Percentiles rank a stretch among this genome's conserved stretches.
Evolutionary conservation across 2,329 filamentous ascomycete species (phyloP).

Genomic region (Cercospora sp.): DNA sequence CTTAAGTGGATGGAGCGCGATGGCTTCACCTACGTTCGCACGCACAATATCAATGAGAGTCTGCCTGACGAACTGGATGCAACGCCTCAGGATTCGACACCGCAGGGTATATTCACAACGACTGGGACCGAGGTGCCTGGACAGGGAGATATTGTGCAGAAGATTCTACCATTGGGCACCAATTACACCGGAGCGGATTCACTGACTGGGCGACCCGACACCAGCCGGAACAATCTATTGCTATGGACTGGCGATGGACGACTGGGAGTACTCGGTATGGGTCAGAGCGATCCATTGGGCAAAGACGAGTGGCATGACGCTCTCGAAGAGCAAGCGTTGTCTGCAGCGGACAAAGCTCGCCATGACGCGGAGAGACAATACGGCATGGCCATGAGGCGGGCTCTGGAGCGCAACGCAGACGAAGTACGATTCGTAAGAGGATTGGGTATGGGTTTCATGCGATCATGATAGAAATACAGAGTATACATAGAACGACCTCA

Average conservation of each 20-base stretch:
- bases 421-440: conserved; percentile 73
- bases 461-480: conserved; percentile 4
- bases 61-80: conserved; percentile 5
- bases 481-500: background rate
- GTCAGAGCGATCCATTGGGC: conserved; percentile 39
- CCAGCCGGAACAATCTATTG: conserved; percentile 64
- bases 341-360: conserved; percentile 49
- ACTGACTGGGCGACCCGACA: conserved; percentile 27
- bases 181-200: background rate
- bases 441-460: conserved; percentile 53
- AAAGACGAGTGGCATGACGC: conserved; percentile 40
- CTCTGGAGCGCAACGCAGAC: conserved; percentile 74
- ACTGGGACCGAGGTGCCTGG: conserved; percentile 31
- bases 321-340: conserved; percentile 45
- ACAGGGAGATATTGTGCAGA: conserved; percentile 72
- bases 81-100: conserved; percentile 22
- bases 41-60: conserved; percentile 58
- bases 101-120: conserved; percentile 32
- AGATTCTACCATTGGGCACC: conserved; percentile 62
- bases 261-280: conserved; percentile 66
- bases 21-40: conserved; percentile 58
- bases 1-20: conserved; percentile 92
- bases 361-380: conserved; percentile 63
- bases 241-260: conserved; percentile 84
- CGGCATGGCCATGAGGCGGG: conserved; percentile 69